A percentile compares a stretch with the other conserved stretches of the same genome.
Conservation (phyloP, 148 eudicot species). For the Rhododendron ferrugineum region DNA sequence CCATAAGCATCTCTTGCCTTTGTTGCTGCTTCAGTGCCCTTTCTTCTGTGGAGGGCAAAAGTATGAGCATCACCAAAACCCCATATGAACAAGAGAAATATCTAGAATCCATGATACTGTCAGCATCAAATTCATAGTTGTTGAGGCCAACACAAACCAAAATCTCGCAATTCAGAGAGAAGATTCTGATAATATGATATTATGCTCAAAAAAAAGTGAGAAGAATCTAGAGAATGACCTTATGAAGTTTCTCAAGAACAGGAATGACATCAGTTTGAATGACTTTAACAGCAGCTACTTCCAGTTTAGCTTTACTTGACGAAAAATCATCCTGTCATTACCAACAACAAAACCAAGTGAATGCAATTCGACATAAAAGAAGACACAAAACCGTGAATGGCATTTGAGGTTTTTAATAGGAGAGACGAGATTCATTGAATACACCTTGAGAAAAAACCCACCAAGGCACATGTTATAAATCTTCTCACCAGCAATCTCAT, state of each 20-base stretch:
- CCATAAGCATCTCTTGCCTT: slow-evolving; percentile 33
- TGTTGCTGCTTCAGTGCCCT: slow-evolving; percentile 43
- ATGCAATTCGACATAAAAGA: neutral
- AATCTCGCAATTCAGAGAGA: neutral
- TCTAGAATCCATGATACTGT: neutral
- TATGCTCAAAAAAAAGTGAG: neutral
- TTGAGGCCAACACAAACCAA: neutral
- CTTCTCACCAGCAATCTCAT: too few relatives aligned
- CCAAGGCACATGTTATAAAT: too few relatives aligned
- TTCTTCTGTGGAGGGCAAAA: slow-evolving; percentile 46
- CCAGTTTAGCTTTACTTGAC: slow-evolving; percentile 22
- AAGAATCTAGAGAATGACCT: neutral
- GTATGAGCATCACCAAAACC: neutral
- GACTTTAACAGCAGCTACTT: too few relatives aligned
- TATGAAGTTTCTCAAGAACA: too few relatives aligned
- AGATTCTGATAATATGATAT: neutral
- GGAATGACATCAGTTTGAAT: too few relatives aligned
- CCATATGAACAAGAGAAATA: neutral
- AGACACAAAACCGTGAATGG: too few relatives aligned
- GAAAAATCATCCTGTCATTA: slow-evolving; percentile 57
- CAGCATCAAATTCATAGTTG: neutral
- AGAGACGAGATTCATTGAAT: too few relatives aligned
- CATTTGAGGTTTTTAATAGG: too few relatives aligned
- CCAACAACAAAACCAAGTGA: slow-evolving; percentile 4
- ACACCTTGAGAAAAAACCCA: too few relatives aligned